Base-by-base conservation (phyloP, 768 basidiomycete species). In the Dacryopinax spathularia region DNA sequence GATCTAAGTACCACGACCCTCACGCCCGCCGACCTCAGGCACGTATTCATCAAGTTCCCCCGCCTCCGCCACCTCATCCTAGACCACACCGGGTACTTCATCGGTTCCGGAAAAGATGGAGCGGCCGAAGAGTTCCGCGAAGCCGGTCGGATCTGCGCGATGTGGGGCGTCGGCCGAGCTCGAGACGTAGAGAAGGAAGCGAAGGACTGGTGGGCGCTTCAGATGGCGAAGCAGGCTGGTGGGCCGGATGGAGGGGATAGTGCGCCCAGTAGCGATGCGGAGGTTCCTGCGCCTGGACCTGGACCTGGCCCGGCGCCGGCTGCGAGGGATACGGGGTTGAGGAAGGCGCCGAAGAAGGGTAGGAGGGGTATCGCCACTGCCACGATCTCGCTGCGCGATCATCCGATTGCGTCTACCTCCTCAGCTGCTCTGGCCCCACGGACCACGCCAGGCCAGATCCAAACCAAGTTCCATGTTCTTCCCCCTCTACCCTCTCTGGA, bases 1-100 rank as follows among this genome's bases (percentile, higher is more conserved):
- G 92, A 97, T 71, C 72, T 95, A 13, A 88, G 88, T 0, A 88
- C 88, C 0, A 86, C 83, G 66, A 75, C 75, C 44, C 71, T 93
- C 9, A 73, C 77, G 34, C 78, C 80, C 61, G 63, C 70, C 0
- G 83, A 87, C 48, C 69, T 88, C 36, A 82, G 84, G 62, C 74
- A 73, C 18, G 69, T 90, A 9, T 71, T 87, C 0, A 73, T 75
- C 2, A 78, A 76, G 6, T 82, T 87, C 66, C 70, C 74, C 0
- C 69, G 68, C 0, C 72, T 95, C 13, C 75, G 78, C 64, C 83
- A 89, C 69, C 74, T 96, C 39, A 76, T 93, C 22, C 70, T 91
- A 20, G 91, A 95, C 68, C 79, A 76, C 4, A 89, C 88, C 68
- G 73, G 77, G 1, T 69, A 15, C 48, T 56, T 84, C 12, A 74